Evolutionary conservation across 2,329 filamentous ascomycete species (phyloP), one percentile per base, ranked within the genome.

Genomic region (Fusarium sp.): DNA sequence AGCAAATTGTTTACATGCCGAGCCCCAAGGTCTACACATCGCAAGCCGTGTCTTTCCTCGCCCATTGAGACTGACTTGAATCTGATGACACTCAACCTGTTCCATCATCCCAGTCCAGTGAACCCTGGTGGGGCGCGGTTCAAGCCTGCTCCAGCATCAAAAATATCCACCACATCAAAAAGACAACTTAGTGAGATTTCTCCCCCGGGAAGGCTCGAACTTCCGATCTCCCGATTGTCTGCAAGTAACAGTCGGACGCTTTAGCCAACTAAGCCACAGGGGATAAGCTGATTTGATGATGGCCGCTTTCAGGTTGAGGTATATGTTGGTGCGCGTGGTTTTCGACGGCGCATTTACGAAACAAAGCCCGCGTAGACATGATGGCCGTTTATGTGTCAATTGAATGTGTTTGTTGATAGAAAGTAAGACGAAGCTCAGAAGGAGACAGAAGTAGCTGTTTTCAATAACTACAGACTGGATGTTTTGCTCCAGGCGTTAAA

Each of bases 121-220:
- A 64, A 39, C 62, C 62, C 62, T 65, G 54, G 62, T 65, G 62
- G 62, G 62, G 62, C 51, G 5, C 26, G n/a, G 16, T 41, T 41
- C 54, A 21, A 42, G 28, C 19, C 26, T 30, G 16, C 13, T 19
- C 12, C 49, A 44, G 43, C 42, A 31, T 44, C 52, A 65, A 65
- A 65, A 41, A 49, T 62, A 61, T 23, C 62, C 62, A 61, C 62
- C 50, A 55, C 54, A 49, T 28, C 62, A 65, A 65, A 65, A 65
- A 49, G 37, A 21, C 4, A 18, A 37, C 39, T 49, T 18, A 31
- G 39, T 43, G 48, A 65, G 59, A 62, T 61, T 25, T 58, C 45
- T 73, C 73, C 73, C 72, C 73, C 72, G 73, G 72, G 67, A 75
- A 75, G 73, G 73, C 65, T 75, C 73, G 73, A 75, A 75, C 73